These are phyloP conservation scores for Metarhizium guizhouense DNA, from an alignment of 2,329 filamentous ascomycete genomes.

Conservation along the genomic window DNA sequence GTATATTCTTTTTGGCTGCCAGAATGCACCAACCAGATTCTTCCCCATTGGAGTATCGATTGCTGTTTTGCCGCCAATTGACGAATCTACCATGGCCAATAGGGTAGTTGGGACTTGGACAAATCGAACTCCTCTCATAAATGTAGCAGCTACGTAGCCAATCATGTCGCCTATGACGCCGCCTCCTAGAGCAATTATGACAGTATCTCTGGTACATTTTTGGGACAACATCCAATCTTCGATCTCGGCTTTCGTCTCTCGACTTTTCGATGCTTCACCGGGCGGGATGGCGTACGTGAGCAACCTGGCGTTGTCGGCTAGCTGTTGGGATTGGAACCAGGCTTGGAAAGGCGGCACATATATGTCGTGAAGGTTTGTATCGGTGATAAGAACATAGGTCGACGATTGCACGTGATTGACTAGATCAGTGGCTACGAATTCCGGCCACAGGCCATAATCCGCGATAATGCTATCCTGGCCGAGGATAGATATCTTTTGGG, in stretches of 20 bases:
- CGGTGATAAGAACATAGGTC: slow-evolving; percentile 93
- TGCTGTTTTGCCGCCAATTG: slow-evolving; percentile 95
- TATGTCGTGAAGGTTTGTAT: slow-evolving; percentile 76
- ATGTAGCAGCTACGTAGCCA: slow-evolving; percentile 93
- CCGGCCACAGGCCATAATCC: slow-evolving; percentile 82
- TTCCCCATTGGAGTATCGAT: slow-evolving; percentile 95
- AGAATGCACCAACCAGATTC: slow-evolving; percentile 92
- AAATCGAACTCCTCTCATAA: slow-evolving; percentile 95
- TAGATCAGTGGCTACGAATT: slow-evolving; percentile 73
- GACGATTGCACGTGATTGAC: slow-evolving; percentile 69
- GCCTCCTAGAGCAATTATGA: slow-evolving; percentile 88
- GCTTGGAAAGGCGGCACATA: slow-evolving; percentile 71
- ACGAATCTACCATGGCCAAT: slow-evolving; percentile 95
- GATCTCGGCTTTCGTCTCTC: slow-evolving; percentile 88
- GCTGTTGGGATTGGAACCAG: slow-evolving; percentile 22
- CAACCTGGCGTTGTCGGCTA: slow-evolving; percentile 47
- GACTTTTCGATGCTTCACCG: slow-evolving; percentile 87
- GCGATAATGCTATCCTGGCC: slow-evolving; percentile 86
- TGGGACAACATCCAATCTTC: slow-evolving; percentile 95
- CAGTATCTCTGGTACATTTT: slow-evolving; percentile 88
- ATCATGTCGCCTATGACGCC: slow-evolving; percentile 98
- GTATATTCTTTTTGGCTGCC: slow-evolving; percentile 91
- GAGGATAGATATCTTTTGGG: slow-evolving; percentile 66
- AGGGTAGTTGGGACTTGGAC: slow-evolving; percentile 95
- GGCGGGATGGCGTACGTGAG: slow-evolving; percentile 82